Percentiles rank a stretch among this genome's conserved stretches.
Conservation (phyloP, 2,329 filamentous ascomycete genomes). For the Fusarium verticillioides region DNA sequence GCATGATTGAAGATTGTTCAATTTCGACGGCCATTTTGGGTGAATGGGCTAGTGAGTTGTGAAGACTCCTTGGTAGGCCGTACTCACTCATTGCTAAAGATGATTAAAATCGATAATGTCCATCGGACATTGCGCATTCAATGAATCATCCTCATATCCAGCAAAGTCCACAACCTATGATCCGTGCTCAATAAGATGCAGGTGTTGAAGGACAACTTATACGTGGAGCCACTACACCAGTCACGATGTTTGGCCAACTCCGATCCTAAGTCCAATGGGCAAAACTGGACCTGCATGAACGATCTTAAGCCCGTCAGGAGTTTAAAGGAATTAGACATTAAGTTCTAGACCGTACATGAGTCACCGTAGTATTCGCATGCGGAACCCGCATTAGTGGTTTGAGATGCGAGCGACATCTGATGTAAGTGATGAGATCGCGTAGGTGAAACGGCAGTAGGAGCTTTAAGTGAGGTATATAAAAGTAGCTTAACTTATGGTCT, state of each 20-base stretch:
- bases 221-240: neutral
- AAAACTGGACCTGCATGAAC: neutral
- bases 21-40: too few species aligned
- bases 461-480: neutral
- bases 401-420: neutral
- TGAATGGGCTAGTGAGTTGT: neutral
- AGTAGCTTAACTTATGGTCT: neutral
- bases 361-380: too few species aligned
- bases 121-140: neutral
- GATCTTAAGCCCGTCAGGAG: too few species aligned
- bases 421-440: neutral
- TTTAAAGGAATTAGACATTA: neutral
- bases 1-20: too few species aligned
- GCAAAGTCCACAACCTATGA: accelerated
- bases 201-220: too few species aligned
- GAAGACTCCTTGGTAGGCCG: neutral
- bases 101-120: accelerated
- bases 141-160: neutral
- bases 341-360: neutral
- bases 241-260: neutral
- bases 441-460: neutral
- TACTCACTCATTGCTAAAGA: accelerated
- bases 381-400: neutral
- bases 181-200: accelerated
- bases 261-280: accelerated